These are phyloP conservation scores for Saturnispora sekii DNA, from an alignment of 805 yeast species.

Conservation along the genomic window DNA sequence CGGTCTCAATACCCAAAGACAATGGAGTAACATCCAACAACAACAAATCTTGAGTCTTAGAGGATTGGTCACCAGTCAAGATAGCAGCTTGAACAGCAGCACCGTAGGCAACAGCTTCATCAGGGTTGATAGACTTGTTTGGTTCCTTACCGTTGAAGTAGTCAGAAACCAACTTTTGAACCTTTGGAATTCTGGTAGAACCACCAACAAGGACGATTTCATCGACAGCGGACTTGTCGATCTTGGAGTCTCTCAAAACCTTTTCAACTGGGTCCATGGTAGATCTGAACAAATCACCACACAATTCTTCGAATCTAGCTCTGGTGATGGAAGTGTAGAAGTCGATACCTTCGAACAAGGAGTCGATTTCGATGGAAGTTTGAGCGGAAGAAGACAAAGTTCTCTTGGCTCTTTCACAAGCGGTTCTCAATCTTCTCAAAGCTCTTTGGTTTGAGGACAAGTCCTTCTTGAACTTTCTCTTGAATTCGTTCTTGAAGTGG, in stretches of 20 bases:
- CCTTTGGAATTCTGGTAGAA: slow-evolving; percentile 96
- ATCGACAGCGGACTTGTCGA: slow-evolving; percentile 82
- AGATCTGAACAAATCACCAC: slow-evolving; percentile 89
- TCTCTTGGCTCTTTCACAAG: slow-evolving; percentile 99
- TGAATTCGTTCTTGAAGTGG: slow-evolving; percentile 90
- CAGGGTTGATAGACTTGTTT: slow-evolving; percentile 93
- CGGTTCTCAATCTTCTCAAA: slow-evolving; percentile 95
- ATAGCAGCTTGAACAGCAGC: slow-evolving; percentile 98
- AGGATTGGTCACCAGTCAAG: slow-evolving; percentile 89
- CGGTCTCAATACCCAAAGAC: slow-evolving; percentile 75
- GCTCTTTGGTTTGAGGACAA: slow-evolving; percentile 91
- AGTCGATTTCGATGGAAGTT: slow-evolving; percentile 91
- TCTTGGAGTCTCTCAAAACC: slow-evolving; percentile 82
- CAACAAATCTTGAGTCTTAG: slow-evolving; percentile 91
- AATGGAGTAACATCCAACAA: slow-evolving; percentile 94
- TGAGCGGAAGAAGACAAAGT: slow-evolving; percentile 93
- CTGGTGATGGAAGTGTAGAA: slow-evolving; percentile 94
- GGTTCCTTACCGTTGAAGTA: slow-evolving; percentile 97
- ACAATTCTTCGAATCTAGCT: slow-evolving; percentile 95
- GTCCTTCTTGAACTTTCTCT: slow-evolving; percentile 97
- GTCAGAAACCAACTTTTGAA: slow-evolving; percentile 91
- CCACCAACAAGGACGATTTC: slow-evolving; percentile 97
- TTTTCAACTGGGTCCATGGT: slow-evolving; percentile 93
- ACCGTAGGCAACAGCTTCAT: slow-evolving; percentile 99
- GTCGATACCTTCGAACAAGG: slow-evolving; percentile 89